Percentiles rank a stretch among this genome's conserved stretches.
Evolutionary conservation across 371 early-diverging fungal genomes (phyloP).

Genomic region (Mortierella polycephala): DNA sequence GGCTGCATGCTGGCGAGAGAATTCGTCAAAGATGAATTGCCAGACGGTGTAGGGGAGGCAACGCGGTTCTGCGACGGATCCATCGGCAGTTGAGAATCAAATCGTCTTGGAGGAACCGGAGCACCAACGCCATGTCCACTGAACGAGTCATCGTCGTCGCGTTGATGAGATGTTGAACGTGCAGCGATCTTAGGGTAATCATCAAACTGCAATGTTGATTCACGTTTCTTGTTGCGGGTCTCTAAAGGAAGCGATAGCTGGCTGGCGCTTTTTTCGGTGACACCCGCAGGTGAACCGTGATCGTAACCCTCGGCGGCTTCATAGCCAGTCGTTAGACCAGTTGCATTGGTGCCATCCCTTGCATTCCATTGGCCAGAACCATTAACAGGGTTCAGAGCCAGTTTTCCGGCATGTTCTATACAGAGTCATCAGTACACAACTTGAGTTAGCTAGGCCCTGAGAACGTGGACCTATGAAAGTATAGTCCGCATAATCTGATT

Average conservation of each 20-base stretch:
- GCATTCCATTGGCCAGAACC: neutral
- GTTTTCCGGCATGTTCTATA: constrained; percentile 20
- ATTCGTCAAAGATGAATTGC: constrained; percentile 41
- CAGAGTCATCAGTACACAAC: neutral
- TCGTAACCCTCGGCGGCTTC: constrained; percentile 19
- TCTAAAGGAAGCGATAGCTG: constrained; percentile 41
- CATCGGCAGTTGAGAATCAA: constrained; percentile 20
- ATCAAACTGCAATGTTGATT: constrained; percentile 32
- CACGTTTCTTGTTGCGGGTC: constrained; percentile 27
- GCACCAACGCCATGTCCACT: constrained; percentile 9
- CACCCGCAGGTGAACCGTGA: constrained; percentile 6
- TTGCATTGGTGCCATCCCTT: constrained; percentile 9
- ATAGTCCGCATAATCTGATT: neutral
- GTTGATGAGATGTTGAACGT: constrained; percentile 39
- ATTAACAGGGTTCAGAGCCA: constrained; percentile 18
- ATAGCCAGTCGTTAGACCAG: constrained; percentile 8
- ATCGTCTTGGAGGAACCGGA: constrained; percentile 25
- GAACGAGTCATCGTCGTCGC: constrained; percentile 32
- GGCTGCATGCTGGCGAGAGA: constrained; percentile 13
- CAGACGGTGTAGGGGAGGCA: constrained; percentile 52
- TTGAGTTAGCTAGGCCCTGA: too few species aligned
- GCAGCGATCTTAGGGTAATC: constrained; percentile 47
- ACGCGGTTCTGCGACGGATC: constrained; percentile 22
- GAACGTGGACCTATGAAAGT: neutral
- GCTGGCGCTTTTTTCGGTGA: constrained; percentile 20